phyloP scores from a whole-genome alignment of 768 basidiomycete genomes.

The Daedaleopsis sinensis region DNA sequence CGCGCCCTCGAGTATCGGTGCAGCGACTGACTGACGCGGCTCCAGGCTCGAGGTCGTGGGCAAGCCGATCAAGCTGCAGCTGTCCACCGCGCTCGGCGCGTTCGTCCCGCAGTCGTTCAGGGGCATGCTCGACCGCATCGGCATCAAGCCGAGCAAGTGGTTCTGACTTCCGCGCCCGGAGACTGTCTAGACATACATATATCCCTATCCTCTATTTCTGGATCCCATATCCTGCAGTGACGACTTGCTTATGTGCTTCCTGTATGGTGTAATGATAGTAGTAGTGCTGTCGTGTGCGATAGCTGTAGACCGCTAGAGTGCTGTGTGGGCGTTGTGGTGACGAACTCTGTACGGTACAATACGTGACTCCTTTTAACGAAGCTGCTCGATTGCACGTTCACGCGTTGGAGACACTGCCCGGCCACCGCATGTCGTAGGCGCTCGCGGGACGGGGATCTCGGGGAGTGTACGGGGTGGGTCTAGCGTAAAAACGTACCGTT shows the following conservation, averaged over 20 bases:
- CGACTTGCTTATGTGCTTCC: background rate
- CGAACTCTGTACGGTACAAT: constrained; percentile 2
- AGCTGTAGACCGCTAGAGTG: background rate
- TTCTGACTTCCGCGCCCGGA: constrained; percentile 37
- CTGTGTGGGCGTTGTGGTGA: background rate
- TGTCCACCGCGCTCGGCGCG: constrained; percentile 48
- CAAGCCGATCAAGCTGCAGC: constrained; percentile 45
- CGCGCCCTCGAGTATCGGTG: background rate
- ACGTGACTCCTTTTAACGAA: background rate
- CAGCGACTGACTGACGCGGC: background rate
- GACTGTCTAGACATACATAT: background rate
- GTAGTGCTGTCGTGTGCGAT: background rate
- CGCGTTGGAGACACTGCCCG: too few relatives aligned
- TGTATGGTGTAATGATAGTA: background rate
- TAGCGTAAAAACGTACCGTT: too few relatives aligned
- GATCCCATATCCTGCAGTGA: background rate
- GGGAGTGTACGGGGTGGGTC: too few relatives aligned
- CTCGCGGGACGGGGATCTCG: too few relatives aligned
- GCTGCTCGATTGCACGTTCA: background rate
- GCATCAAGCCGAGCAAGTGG: constrained; percentile 58
- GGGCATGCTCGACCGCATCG: constrained; percentile 57
- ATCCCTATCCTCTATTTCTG: too few relatives aligned
- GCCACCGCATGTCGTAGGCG: too few relatives aligned
- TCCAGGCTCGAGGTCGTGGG: constrained; percentile 52
- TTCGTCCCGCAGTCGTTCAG: constrained; percentile 52